Base-by-base conservation (phyloP, 169 alveolate species). In the Cryptosporidium baileyi region DNA sequence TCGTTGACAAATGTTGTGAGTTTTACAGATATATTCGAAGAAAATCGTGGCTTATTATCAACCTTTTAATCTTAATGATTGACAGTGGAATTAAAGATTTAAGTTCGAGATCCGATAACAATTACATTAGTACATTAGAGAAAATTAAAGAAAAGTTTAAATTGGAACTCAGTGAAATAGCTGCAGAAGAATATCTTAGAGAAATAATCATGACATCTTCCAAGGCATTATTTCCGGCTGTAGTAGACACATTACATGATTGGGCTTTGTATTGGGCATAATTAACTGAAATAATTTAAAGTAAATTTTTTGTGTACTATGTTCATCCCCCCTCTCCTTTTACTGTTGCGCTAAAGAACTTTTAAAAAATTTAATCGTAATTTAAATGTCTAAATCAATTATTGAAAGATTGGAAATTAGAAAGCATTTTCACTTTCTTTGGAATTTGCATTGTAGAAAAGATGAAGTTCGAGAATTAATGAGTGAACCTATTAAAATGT, bases 21-120 rank as follows among this genome's bases (percentile, higher is more conserved):
- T 93, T 90, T n/a, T 94, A 89, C 63, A 82, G 91, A n/a, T 89
- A 90, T 79, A 82, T 90, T 45, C 90, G 98, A 79, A 91, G 92
- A 45, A 94, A 93, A 80, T 94, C 97, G 15, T 90, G 94, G 91
- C 90, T 93, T 43, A 92, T 96, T 47, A 92, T 93, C 61, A 92
- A 95, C 89, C 67, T 96, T 61, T 90, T 97, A 61, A 94, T 93
- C 80, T 80, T 95, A 54, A 97, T 97, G 99, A 91, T 94, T 43
- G 98, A 95, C 89, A 93, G 97, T 26, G 98, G 98, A 2, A 93
- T 97, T 63, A 95, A 95, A 63, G 98, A 95, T 80, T 90, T 95
- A 74, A 91, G 60, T 60, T 67, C 80, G 60, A 89, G 82, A 28
- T 91, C 92, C 28, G 89, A 89, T 88, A 65, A 82, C 79, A 54